Evolutionary conservation across 306 rosid genomes (phyloP).

Genomic region (Corylus heterophylla): DNA sequence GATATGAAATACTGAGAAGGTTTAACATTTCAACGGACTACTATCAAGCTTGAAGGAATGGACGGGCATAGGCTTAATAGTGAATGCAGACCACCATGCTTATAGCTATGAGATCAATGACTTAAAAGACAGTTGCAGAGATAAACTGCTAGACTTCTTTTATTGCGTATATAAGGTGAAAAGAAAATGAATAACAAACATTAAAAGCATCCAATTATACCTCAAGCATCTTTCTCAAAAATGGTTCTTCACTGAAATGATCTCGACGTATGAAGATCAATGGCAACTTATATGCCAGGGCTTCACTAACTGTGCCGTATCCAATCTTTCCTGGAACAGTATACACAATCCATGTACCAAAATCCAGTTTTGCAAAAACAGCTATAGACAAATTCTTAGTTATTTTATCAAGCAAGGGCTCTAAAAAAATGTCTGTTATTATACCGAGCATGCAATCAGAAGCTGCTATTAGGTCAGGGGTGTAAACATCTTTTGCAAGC

Average conservation of each 20-base stretch:
- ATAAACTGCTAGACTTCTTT: no score
- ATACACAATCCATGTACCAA: constrained; percentile 7
- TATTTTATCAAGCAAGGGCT: no score
- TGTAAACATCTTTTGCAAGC: constrained; percentile 79
- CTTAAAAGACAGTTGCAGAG: no score
- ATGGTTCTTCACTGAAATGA: constrained; percentile 97
- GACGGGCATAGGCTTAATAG: no score
- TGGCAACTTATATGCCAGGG: constrained; percentile 82
- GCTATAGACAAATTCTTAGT: background rate
- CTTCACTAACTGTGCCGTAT: constrained; percentile 92
- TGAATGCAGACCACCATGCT: no score
- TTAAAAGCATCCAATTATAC: constrained; percentile 28
- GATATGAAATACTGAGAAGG: background rate
- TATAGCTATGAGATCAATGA: background rate
- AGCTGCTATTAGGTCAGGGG: constrained; percentile 92
- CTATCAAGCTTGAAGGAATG: no score
- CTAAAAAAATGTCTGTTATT: constrained; percentile 9
- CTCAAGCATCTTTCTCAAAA: constrained; percentile 98
- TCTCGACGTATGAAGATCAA: constrained; percentile 96
- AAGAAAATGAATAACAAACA: no score
- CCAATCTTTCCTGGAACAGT: constrained; percentile 84
- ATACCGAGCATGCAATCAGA: constrained; percentile 97
- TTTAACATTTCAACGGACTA: no score
- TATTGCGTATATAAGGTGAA: no score
- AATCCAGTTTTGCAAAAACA: constrained; percentile 22